Percentiles rank a stretch among this genome's conserved stretches.
Evolutionary conservation across 2,329 filamentous ascomycete species (phyloP).

Genomic region (Neonectria ditissima): DNA sequence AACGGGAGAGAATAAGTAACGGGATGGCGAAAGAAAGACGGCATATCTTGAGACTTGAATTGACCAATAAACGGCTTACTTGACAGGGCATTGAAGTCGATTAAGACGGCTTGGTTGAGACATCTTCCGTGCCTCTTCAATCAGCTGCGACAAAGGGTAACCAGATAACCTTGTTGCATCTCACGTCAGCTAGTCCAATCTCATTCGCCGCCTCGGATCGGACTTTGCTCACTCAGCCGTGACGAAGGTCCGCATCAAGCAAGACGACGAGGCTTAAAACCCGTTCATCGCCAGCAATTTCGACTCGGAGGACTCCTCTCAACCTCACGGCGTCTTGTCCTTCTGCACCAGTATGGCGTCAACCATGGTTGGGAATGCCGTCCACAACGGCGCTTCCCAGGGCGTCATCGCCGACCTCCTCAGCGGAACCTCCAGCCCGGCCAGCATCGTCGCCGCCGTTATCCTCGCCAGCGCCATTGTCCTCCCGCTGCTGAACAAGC

Average conservation of each 20-base stretch:
- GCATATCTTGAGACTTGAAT: neutral
- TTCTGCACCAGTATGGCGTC: neutral
- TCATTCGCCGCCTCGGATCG: too few species aligned
- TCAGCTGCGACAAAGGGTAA: too few species aligned
- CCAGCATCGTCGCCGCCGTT: constrained; percentile 13
- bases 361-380: neutral
- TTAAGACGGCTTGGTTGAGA: neutral
- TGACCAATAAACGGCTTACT: neutral
- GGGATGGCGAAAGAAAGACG: neutral
- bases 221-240: neutral
- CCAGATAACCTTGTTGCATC: neutral
- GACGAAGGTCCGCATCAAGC: neutral
- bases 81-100: neutral
- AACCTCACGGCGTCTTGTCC: neutral
- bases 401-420: neutral
- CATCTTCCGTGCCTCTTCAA: too few species aligned
- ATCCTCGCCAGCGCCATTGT: constrained; percentile 24
- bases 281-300: neutral
- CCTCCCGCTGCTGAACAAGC: constrained; percentile 31
- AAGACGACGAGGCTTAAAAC: neutral
- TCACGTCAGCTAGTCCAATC: neutral
- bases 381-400: neutral
- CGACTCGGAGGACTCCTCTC: neutral
- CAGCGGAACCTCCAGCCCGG: neutral
- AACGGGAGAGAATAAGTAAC: neutral